A percentile compares a stretch with the other conserved stretches of the same genome.
Evolutionary conservation across 2,329 filamentous ascomycete species (phyloP).

Genomic region (Colletotrichum agaves): DNA sequence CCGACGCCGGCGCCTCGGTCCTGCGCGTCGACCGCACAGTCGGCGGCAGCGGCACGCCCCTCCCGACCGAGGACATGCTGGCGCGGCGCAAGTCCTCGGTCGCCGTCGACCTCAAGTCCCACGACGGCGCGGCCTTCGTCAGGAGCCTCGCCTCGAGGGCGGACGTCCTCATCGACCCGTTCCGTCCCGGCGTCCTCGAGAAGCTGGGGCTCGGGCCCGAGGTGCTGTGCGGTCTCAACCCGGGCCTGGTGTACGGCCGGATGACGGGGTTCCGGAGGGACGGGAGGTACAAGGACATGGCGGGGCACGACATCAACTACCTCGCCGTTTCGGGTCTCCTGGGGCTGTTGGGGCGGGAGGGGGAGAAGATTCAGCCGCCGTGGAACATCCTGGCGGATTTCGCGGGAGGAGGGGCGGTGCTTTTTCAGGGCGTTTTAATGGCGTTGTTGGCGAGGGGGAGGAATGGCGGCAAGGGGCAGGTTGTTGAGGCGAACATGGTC

Average conservation of each 20-base stretch:
- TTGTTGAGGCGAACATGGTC: constrained; percentile 97
- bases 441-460: constrained; percentile 75
- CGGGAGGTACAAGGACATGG: constrained; percentile 87
- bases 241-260: constrained; percentile 80
- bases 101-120: constrained; percentile 79
- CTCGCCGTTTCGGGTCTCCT: constrained; percentile 87
- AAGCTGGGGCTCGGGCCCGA: constrained; percentile 81
- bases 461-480: constrained; percentile 76
- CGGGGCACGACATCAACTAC: constrained; percentile 97
- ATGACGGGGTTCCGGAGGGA: constrained; percentile 92
- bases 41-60: constrained; percentile 50
- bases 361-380: constrained; percentile 79
- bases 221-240: constrained; percentile 74
- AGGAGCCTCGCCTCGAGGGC: constrained; percentile 69
- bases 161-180: constrained; percentile 93
- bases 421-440: constrained; percentile 84
- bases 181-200: constrained; percentile 90
- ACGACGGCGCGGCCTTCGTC: constrained; percentile 72
- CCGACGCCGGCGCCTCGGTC: constrained; percentile 89
- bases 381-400: constrained; percentile 91
- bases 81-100: constrained; percentile 85
- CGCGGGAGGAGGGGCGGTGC: constrained; percentile 84
- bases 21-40: constrained; percentile 82
- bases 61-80: constrained; percentile 75
- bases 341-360: constrained; percentile 76